A percentile compares a stretch with the other conserved stretches of the same genome.
Conservation (phyloP, 257 asterid genomes). For the Anisodus tanguticus region DNA sequence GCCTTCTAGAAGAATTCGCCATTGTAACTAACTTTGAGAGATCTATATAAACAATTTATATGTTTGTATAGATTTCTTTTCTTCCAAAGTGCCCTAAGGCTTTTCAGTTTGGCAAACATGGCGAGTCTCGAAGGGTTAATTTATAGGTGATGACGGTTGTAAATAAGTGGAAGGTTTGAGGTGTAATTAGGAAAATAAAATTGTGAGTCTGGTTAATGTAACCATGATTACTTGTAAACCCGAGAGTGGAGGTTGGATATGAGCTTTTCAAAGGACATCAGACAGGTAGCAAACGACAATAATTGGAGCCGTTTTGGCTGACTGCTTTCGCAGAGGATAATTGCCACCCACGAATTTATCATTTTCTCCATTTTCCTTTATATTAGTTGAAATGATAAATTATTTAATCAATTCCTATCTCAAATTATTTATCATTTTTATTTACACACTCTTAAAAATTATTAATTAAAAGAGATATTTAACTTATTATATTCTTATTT, state of each 20-base stretch:
- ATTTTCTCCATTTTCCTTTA: no score
- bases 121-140: slow-evolving; percentile 56
- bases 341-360: no score
- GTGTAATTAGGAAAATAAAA: slow-evolving; percentile 4
- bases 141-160: slow-evolving; percentile 59
- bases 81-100: slow-evolving; percentile 58
- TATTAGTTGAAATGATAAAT: no score
- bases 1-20: slow-evolving; percentile 66
- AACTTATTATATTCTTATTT: no score
- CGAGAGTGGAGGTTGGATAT: slow-evolving; percentile 19
- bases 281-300: slow-evolving; percentile 27
- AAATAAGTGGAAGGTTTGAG: slow-evolving; percentile 27
- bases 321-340: neutral
- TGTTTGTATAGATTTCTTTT: slow-evolving; percentile 29
- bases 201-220: neutral
- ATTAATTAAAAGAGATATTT: no score
- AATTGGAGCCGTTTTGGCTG: neutral
- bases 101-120: slow-evolving; percentile 81
- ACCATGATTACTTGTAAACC: neutral
- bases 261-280: slow-evolving; percentile 39
- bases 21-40: slow-evolving; percentile 31
- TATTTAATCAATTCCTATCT: no score
- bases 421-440: no score
- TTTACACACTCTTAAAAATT: no score
- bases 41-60: neutral